These are phyloP conservation scores for Ramularia endophylla DNA, from an alignment of 2,329 filamentous ascomycete genomes.

Conservation along the genomic window DNA sequence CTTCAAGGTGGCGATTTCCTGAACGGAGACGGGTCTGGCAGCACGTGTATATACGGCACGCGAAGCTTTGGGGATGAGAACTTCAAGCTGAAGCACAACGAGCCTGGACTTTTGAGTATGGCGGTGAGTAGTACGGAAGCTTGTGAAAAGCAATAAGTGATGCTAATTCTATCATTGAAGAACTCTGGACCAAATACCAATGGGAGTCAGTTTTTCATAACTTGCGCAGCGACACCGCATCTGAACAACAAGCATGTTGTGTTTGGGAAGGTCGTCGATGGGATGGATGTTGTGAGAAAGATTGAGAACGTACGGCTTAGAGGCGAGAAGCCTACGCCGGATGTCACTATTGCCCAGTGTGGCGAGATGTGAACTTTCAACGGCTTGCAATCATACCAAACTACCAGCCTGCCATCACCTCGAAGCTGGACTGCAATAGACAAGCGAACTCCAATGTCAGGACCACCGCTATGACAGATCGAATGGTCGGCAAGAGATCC, in stretches of 20 bases:
- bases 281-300: constrained; percentile 86
- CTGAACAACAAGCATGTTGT: constrained; percentile 92
- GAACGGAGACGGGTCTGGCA: constrained; percentile 87
- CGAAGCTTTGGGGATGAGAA: constrained; percentile 87
- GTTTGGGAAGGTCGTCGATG: constrained; percentile 83
- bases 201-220: constrained; percentile 97
- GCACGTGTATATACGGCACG: constrained; percentile 76
- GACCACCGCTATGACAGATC: no score
- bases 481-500: no score
- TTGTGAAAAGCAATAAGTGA: constrained; percentile 1
- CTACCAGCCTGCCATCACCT: no score
- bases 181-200: constrained; percentile 91
- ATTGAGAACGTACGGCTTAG: constrained; percentile 87
- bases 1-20: constrained; percentile 95
- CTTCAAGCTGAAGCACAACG: constrained; percentile 72
- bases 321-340: constrained; percentile 74
- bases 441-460: no score
- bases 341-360: constrained; percentile 78
- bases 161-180: constrained; percentile 37
- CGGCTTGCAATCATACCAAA: no score
- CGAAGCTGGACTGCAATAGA: no score
- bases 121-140: constrained; percentile 55
- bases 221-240: constrained; percentile 78
- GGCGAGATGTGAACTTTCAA: constrained; percentile 77
- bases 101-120: constrained; percentile 82